phyloP scores from a whole-genome alignment of 495 filamentous ascomycete species.

The Neurospora africana region DNA sequence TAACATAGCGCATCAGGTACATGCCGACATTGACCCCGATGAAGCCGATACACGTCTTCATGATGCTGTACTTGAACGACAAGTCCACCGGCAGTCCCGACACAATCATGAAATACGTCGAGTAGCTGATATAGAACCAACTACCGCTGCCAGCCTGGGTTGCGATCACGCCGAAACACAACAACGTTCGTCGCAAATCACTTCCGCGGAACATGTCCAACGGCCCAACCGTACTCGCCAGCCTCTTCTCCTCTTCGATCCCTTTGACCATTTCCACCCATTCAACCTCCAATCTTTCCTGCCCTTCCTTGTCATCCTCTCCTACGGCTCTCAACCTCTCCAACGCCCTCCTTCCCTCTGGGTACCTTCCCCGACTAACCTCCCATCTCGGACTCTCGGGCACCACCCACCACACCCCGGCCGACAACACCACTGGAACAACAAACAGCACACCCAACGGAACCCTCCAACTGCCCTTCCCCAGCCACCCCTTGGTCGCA shows the following conservation, averaged over 20 bases:
- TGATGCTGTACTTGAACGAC: conserved; percentile 29
- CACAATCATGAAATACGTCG: conserved; percentile 32
- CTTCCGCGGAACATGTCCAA: conserved; percentile 28
- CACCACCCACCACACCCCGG: conserved; percentile 45
- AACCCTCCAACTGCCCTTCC: conserved; percentile 39
- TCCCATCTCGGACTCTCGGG: conserved; percentile 54
- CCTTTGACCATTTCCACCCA: conserved; percentile 30
- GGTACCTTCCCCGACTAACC: conserved; percentile 33
- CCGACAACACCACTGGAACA: conserved; percentile 38
- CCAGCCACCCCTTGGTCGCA: conserved; percentile 23
- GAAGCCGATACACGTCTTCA: conserved; percentile 30
- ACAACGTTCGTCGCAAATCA: conserved; percentile 27
- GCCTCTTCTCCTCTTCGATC: conserved; percentile 27
- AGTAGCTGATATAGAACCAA: conserved; percentile 33
- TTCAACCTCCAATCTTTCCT: conserved; percentile 27
- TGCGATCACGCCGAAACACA: conserved; percentile 28
- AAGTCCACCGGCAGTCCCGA: conserved; percentile 26
- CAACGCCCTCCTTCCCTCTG: conserved; percentile 36
- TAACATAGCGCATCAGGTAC: conserved; percentile 27
- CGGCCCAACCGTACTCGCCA: conserved; percentile 19
- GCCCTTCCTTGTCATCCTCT: conserved; percentile 18
- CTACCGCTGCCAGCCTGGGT: conserved; percentile 25
- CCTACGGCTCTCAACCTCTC: conserved; percentile 16
- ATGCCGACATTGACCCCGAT: conserved; percentile 30
- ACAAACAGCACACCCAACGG: conserved; percentile 46